A percentile compares a stretch with the other conserved stretches of the same genome.
These are phyloP conservation scores for Scleromitrula shiraiana DNA, from an alignment of 2,329 filamentous ascomycete genomes.

Conservation along the genomic window DNA sequence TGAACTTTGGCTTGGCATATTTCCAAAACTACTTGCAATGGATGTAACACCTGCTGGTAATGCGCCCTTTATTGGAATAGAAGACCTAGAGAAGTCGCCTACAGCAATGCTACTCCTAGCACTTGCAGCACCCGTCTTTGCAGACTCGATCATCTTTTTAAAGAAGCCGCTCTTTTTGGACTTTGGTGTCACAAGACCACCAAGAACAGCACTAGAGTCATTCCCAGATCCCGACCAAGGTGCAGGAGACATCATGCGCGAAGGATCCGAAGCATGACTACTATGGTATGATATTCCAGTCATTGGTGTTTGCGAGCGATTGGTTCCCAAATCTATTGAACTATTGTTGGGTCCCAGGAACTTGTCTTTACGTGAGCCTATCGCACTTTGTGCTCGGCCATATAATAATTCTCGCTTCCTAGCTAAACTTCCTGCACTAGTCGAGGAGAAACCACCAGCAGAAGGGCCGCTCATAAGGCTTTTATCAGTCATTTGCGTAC, in stretches of 20 bases:
- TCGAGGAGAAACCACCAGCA: slow-evolving; percentile 84
- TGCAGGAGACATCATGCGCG: slow-evolving; percentile 53
- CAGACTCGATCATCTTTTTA: slow-evolving; percentile 89
- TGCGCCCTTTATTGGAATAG: slow-evolving; percentile 25
- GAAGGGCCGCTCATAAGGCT: slow-evolving; percentile 93
- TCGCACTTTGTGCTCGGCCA: slow-evolving; percentile 53
- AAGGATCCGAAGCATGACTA: slow-evolving; percentile 57
- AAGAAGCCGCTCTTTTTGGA: slow-evolving; percentile 83
- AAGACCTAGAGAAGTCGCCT: slow-evolving; percentile 37
- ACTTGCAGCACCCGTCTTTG: slow-evolving; percentile 87
- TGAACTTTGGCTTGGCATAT: slow-evolving; percentile 37
- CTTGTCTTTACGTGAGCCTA: slow-evolving; percentile 48
- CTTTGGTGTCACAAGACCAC: slow-evolving; percentile 70
- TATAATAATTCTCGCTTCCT: slow-evolving; percentile 52
- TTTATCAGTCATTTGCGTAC: slow-evolving; percentile 69
- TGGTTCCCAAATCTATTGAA: slow-evolving; percentile 34
- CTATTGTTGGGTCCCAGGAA: slow-evolving; percentile 23
- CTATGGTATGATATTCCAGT: slow-evolving; percentile 86
- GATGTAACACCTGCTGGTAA: slow-evolving; percentile 34
- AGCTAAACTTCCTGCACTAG: slow-evolving; percentile 88
- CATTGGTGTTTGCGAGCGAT: slow-evolving; percentile 55
- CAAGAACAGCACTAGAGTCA: slow-evolving; percentile 63
- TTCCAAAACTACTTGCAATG: slow-evolving; percentile 41
- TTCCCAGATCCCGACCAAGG: slow-evolving; percentile 47
- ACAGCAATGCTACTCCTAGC: slow-evolving; percentile 77